Evolutionary conservation across 1,284 basidiomycete species (phyloP).

Genomic region (Ganoderma sp.): DNA sequence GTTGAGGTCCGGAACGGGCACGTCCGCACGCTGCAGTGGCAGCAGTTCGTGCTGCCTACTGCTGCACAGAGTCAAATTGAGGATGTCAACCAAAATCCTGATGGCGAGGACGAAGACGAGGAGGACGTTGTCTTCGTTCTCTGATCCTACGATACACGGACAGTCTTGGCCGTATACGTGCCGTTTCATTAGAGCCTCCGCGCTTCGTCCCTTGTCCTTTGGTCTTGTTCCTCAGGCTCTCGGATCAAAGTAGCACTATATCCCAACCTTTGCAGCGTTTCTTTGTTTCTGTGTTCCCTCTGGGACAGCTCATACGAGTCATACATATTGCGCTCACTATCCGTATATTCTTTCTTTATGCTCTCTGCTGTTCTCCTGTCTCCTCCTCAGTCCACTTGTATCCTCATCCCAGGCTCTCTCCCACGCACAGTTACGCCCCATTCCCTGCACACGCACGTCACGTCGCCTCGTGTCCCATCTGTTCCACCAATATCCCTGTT

Average conservation of each 20-base stretch:
- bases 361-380: constrained; percentile 25
- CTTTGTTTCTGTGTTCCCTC: neutral
- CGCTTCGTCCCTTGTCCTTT: neutral
- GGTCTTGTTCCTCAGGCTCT: neutral
- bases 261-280: neutral
- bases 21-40: constrained; percentile 73
- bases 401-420: constrained; percentile 21
- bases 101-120: constrained; percentile 57
- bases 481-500: neutral
- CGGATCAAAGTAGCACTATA: neutral
- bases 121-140: constrained; percentile 61
- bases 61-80: constrained; percentile 52
- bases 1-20: constrained; percentile 77
- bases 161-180: neutral
- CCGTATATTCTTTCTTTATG: constrained; percentile 24
- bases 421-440: constrained; percentile 19
- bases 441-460: constrained; percentile 3
- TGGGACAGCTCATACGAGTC: constrained; percentile 10
- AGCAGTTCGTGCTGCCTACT: constrained; percentile 74
- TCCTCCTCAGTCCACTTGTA: constrained; percentile 22
- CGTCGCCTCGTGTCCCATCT: constrained; percentile 1
- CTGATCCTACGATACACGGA: constrained; percentile 29
- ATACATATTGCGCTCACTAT: constrained; percentile 25
- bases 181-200: constrained; percentile 1
- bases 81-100: constrained; percentile 34